A percentile compares a stretch with the other conserved stretches of the same genome.
phyloP scores from a whole-genome alignment of 345 rosid species.

The Toxicodendron radicans region DNA sequence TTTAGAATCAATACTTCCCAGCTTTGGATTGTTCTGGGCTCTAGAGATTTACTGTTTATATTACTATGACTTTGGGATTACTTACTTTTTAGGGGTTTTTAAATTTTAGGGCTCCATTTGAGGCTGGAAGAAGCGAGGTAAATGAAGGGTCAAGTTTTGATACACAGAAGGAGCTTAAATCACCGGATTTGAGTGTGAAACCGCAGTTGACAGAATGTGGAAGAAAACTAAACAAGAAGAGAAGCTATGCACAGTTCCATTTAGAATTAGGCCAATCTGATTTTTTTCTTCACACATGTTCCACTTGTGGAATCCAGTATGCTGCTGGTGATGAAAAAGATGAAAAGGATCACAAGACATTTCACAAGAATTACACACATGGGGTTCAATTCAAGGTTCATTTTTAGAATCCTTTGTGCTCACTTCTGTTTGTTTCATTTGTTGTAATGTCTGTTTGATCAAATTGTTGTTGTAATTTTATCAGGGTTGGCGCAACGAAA shows the following conservation, averaged over 20 bases:
- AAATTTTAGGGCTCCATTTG: slow-evolving; percentile 2
- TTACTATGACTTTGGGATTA: not conserved
- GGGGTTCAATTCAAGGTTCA: slow-evolving; percentile 79
- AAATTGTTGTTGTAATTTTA: slow-evolving; percentile 4
- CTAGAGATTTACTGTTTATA: not conserved
- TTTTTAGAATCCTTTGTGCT: not conserved
- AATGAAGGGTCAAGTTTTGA: slow-evolving; percentile 20
- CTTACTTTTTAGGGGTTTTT: not conserved
- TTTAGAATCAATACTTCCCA: no score
- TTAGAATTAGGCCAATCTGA: slow-evolving; percentile 87
- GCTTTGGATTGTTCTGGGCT: not conserved
- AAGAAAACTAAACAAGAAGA: slow-evolving; percentile 55
- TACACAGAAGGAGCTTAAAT: not conserved
- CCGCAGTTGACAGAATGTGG: slow-evolving; percentile 24
- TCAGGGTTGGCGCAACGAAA: slow-evolving; percentile 73
- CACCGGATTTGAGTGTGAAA: slow-evolving; percentile 20
- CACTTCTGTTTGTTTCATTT: not conserved
- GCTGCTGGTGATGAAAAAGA: slow-evolving; percentile 75
- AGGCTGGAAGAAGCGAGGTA: slow-evolving; percentile 19
- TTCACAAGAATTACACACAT: slow-evolving; percentile 61
- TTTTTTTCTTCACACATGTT: slow-evolving; percentile 68
- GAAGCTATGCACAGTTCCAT: slow-evolving; percentile 78
- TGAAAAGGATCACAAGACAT: slow-evolving; percentile 65
- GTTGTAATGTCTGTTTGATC: slow-evolving; percentile 7
- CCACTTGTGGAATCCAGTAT: slow-evolving; percentile 54